Base-by-base conservation (phyloP, 768 basidiomycete species). In the Suillus variegatus region DNA sequence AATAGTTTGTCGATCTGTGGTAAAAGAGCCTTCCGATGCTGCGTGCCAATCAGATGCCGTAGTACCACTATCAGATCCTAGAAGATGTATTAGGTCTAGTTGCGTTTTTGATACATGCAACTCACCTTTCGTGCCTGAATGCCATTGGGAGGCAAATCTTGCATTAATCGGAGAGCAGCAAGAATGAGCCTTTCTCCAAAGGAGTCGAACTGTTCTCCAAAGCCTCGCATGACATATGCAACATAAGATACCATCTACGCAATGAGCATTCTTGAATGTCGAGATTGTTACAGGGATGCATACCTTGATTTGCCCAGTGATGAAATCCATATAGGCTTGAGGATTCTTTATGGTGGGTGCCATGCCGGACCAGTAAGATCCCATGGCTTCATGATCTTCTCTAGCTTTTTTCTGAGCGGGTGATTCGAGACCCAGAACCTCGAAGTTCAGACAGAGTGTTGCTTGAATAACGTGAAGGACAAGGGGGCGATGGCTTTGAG, bases 1-100 rank as follows among this genome's bases (percentile, higher is more conserved):
- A 98, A 86, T 22, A 99, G 84, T 71, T 93, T 93, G 76, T 97
- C 94, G 56, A 98, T 85, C 66, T 94, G 89, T 1, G 88, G 84
- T 44, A 97, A 81, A 58, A 98, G 86, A 18, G 90, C 90, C 49
- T 88, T 85, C 57, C 94, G 85, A 71, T 94, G 89, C 18, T 88
- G 85, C 16, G 90, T 91, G 18, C 86, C 88, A 67, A 95, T 85
- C 25, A 99, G 85, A 77, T 99, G 96, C 51, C 97, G 86, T 61
- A 97, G 90, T 13, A 95, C 95, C 14, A 97, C 90, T 81, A 97
- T 88, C 58, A 98, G 81, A 73, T 99, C 97, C 94, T 96, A 72
- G 8, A 52, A 36, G 28, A 67, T 36, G 61, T 55, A 44, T 25
- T 12, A 13, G 57, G 18, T 46, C 41, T 60, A 25, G 47, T 57